Conservation (phyloP, 2,329 filamentous ascomycete genomes). For the Zymoseptoria ardabiliae region DNA sequence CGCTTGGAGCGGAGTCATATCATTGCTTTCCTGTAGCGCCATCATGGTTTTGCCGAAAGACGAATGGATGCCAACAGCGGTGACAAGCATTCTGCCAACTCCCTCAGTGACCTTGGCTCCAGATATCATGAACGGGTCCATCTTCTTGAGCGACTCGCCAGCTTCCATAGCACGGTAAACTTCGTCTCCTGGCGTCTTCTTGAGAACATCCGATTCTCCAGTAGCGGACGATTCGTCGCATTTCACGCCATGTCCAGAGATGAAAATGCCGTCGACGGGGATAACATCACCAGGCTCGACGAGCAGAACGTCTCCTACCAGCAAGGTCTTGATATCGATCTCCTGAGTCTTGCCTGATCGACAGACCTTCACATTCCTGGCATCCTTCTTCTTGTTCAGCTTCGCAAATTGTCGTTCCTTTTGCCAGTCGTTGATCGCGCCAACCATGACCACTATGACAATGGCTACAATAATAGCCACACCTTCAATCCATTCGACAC, state of each 20-base stretch:
- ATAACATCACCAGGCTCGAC: conserved; percentile 67
- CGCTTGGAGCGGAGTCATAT: conserved; percentile 70
- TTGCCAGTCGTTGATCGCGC: conserved; percentile 74
- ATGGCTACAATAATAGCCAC: conserved; percentile 73
- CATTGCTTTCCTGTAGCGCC: conserved; percentile 66
- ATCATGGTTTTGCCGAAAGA: conserved; percentile 72
- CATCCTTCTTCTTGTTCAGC: conserved; percentile 71
- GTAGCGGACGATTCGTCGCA: conserved; percentile 71
- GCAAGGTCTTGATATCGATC: conserved; percentile 62
- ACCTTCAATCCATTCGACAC: conserved; percentile 74
- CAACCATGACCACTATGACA: conserved; percentile 66
- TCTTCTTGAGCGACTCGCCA: conserved; percentile 54
- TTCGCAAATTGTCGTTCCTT: conserved; percentile 76
- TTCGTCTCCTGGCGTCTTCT: conserved; percentile 58
- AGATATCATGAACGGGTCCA: conserved; percentile 82
- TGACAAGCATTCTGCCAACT: conserved; percentile 68
- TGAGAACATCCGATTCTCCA: conserved; percentile 66
- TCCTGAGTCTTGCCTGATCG: conserved; percentile 66
- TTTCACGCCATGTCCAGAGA: conserved; percentile 59
- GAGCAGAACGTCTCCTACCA: conserved; percentile 67
- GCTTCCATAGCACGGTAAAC: conserved; percentile 60
- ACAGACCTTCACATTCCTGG: conserved; percentile 64
- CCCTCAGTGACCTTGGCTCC: conserved; percentile 73
- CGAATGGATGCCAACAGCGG: conserved; percentile 65
- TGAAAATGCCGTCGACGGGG: conserved; percentile 64